Percentiles rank a stretch among this genome's conserved stretches.
Conservation (phyloP, 495 filamentous ascomycete species). For the Podospora australis region DNA sequence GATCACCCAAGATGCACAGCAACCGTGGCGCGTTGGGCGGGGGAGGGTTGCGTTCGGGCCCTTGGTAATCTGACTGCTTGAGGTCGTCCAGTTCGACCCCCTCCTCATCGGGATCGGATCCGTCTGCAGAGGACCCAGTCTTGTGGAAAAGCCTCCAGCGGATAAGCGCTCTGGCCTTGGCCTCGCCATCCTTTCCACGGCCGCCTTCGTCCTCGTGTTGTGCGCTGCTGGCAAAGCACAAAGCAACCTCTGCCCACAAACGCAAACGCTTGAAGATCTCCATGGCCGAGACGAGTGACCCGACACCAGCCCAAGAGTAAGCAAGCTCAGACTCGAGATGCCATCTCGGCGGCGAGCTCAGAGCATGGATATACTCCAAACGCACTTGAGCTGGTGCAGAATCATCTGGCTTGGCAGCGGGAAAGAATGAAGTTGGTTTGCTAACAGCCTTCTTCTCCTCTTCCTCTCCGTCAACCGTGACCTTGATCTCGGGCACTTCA, state of each 20-base stretch:
- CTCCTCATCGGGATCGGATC: conserved; percentile 44
- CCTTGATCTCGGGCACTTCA: conserved; percentile 35
- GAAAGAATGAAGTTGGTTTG: conserved; percentile 71
- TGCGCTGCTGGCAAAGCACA: conserved; percentile 61
- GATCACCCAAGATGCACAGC: conserved; percentile 90
- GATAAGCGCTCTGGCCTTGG: conserved; percentile 69
- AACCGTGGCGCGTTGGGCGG: conserved; percentile 80
- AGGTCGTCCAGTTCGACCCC: conserved; percentile 44
- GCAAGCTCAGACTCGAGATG: conserved; percentile 90
- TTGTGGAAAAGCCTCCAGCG: conserved; percentile 70
- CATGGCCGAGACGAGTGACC: conserved; percentile 80
- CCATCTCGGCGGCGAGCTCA: conserved; percentile 84
- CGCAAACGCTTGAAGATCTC: conserved; percentile 94
- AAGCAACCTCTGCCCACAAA: conserved; percentile 91
- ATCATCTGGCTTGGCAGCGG: conserved; percentile 65
- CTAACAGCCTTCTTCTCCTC: conserved; percentile 1
- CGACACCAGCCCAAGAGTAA: conserved; percentile 78
- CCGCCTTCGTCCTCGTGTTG: conserved; percentile 61
- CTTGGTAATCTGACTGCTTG: conserved; percentile 46
- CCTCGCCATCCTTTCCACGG: conserved; percentile 52
- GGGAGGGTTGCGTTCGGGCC: conserved; percentile 58
- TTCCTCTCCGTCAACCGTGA: conserved; percentile 23
- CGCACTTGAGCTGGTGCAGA: conserved; percentile 70
- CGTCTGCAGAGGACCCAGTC: conserved; percentile 27
- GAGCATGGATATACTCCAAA: conserved; percentile 71